Conservation (phyloP, 768 basidiomycete species). For the Arthromyces matolae region DNA sequence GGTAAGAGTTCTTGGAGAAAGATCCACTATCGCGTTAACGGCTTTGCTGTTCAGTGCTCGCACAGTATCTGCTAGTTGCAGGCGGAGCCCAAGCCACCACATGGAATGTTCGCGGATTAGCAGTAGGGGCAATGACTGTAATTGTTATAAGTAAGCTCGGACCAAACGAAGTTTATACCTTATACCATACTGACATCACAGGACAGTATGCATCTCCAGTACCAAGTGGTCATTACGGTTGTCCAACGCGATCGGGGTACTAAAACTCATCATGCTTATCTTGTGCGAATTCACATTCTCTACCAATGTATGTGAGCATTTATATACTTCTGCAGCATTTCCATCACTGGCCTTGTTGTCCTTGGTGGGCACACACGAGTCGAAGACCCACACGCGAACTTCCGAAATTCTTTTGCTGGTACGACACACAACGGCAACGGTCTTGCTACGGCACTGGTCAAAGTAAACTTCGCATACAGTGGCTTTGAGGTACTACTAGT, state of each 20-base stretch:
- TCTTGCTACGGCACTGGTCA: slow-evolving; percentile 32
- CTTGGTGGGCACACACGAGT: slow-evolving; percentile 55
- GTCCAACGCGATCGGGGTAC: slow-evolving; percentile 30
- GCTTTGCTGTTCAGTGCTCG: too few relatives aligned
- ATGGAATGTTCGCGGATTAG: slow-evolving; percentile 34
- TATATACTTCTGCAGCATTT: slow-evolving; percentile 28
- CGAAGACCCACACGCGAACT: slow-evolving; percentile 54
- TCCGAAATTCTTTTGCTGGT: slow-evolving; percentile 53
- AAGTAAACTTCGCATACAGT: slow-evolving; percentile 36
- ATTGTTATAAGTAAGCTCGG: slow-evolving; percentile 21
- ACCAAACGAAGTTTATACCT: not conserved
- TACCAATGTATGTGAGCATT: not conserved
- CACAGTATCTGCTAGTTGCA: slow-evolving; percentile 33
- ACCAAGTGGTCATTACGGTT: slow-evolving; percentile 37
- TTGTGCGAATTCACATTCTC: slow-evolving; percentile 20
- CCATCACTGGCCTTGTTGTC: slow-evolving; percentile 57
- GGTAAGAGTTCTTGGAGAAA: slow-evolving; percentile 19
- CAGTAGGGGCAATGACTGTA: slow-evolving; percentile 29
- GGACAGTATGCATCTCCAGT: slow-evolving; percentile 28
- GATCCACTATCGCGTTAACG: too few relatives aligned
- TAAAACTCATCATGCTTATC: slow-evolving; percentile 30
- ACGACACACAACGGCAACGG: slow-evolving; percentile 48
- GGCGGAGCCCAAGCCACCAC: slow-evolving; percentile 25
- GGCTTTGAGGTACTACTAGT: slow-evolving; percentile 38
- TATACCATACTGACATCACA: slow-evolving; percentile 1